These are phyloP conservation scores for Ramalina intermedia DNA, from an alignment of 495 filamentous ascomycete species.

Conservation along the genomic window DNA sequence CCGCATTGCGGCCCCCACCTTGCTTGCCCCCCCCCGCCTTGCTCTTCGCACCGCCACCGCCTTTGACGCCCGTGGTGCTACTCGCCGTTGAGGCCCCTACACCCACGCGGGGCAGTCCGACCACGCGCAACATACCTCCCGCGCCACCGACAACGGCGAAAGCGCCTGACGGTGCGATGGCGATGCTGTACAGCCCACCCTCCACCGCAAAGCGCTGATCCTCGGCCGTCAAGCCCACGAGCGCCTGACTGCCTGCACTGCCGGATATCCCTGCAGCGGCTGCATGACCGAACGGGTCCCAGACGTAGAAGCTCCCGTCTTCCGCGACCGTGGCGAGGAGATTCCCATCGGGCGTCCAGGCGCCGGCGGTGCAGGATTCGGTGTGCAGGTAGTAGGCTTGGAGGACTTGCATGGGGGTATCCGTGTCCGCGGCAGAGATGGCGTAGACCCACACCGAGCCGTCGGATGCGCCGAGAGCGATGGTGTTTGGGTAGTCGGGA, in stretches of 20 bases:
- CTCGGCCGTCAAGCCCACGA: constrained; percentile 63
- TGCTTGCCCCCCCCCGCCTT: constrained; percentile 30
- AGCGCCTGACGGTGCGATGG: constrained; percentile 58
- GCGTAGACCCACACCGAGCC: constrained; percentile 91
- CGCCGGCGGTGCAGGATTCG: constrained; percentile 70
- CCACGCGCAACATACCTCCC: constrained; percentile 64
- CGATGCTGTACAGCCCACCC: constrained; percentile 77
- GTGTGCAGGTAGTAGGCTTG: constrained; percentile 89
- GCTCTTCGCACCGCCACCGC: constrained; percentile 27
- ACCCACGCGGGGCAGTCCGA: constrained; percentile 63
- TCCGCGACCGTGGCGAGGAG: constrained; percentile 83
- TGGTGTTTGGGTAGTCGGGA: constrained; percentile 52
- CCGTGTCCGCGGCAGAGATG: constrained; percentile 40
- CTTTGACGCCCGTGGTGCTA: constrained; percentile 20
- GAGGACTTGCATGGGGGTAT: constrained; percentile 57
- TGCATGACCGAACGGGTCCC: constrained; percentile 79
- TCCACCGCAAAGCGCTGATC: constrained; percentile 89
- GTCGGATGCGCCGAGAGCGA: constrained; percentile 85
- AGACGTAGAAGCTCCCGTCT: constrained; percentile 79
- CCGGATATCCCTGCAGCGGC: constrained; percentile 57
- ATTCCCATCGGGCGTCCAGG: constrained; percentile 80
- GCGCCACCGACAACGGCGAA: constrained; percentile 81
- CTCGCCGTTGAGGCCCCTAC: constrained; percentile 18
- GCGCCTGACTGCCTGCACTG: constrained; percentile 50
- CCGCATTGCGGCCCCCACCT: constrained; percentile 15